Percentiles rank a stretch among this genome's conserved stretches.
Evolutionary conservation across 202 grass and related monocot species (phyloP).

Genomic region (Carex sylvatica): DNA sequence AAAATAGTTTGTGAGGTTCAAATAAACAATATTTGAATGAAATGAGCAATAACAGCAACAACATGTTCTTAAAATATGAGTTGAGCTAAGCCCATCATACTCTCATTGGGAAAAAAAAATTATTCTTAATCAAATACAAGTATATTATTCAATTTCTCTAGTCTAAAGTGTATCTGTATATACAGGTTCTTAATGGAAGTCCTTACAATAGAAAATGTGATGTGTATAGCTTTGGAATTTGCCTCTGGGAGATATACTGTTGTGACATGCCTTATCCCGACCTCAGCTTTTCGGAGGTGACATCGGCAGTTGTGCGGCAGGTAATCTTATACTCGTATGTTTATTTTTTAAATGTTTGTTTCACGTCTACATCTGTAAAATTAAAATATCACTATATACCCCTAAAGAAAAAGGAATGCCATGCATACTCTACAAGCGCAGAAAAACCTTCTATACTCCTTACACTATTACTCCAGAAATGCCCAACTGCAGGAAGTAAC

Average conservation of each 20-base stretch:
- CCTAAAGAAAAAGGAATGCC: not conserved
- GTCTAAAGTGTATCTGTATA: not conserved
- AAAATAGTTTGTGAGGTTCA: not conserved
- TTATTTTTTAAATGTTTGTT: not conserved
- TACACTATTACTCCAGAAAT: not conserved
- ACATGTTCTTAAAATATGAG: not conserved
- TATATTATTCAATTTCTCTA: not conserved
- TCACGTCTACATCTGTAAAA: constrained; percentile 8
- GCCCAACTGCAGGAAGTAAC: not conserved
- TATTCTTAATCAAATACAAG: not conserved
- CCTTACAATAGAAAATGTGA: constrained; percentile 98
- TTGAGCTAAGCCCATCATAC: not conserved
- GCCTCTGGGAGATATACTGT: constrained; percentile 96
- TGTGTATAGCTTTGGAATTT: constrained; percentile 98
- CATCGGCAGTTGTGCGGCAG: constrained; percentile 95
- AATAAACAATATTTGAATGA: not conserved
- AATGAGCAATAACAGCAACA: not conserved
- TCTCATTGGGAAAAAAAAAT: not conserved
- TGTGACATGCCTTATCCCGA: constrained; percentile 99
- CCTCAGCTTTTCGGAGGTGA: constrained; percentile 94
- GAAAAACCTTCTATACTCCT: not conserved
- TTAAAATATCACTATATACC: not conserved
- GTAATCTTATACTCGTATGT: constrained; percentile 27
- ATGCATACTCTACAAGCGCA: not conserved
- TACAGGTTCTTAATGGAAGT: constrained; percentile 94